Conservation (phyloP, 148 eudicot species). For the Pharnaceum exiguum region DNA sequence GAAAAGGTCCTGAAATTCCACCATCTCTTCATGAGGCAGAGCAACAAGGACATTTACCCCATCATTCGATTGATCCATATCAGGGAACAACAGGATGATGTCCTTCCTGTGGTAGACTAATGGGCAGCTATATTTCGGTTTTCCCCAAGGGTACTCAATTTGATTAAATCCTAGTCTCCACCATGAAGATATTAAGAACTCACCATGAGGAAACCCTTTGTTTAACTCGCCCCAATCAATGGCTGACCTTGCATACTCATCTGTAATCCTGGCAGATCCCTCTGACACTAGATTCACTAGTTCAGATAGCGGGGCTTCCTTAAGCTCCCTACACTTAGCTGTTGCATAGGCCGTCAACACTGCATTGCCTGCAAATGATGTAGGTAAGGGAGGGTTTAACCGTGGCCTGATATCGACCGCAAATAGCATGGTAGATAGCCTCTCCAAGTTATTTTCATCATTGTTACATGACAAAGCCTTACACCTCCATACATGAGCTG, state of each 20-base stretch:
- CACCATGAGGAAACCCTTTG: slow-evolving; percentile 85
- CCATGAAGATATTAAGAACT: slow-evolving; percentile 85
- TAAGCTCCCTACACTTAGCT: slow-evolving; percentile 41
- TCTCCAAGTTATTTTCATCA: slow-evolving; percentile 3
- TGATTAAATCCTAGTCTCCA: slow-evolving; percentile 83
- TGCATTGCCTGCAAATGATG: slow-evolving; percentile 66
- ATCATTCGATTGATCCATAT: slow-evolving; percentile 29
- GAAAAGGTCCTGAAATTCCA: slow-evolving; percentile 45
- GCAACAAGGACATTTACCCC: slow-evolving; percentile 79
- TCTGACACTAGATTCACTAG: slow-evolving; percentile 57
- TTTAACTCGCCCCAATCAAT: slow-evolving; percentile 81
- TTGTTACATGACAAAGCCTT: slow-evolving; percentile 52
- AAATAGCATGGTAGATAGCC: slow-evolving; percentile 49
- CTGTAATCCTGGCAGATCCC: slow-evolving; percentile 61
- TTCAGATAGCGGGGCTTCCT: slow-evolving; percentile 38
- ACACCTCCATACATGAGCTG: slow-evolving; percentile 80
- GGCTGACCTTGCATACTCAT: slow-evolving; percentile 71
- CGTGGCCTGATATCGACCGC: slow-evolving; percentile 69
- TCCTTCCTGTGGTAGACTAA: slow-evolving; percentile 77
- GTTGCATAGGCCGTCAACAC: slow-evolving; percentile 78
- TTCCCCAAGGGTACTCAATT: slow-evolving; percentile 88
- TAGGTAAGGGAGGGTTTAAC: slow-evolving; percentile 53
- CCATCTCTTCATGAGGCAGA: slow-evolving; percentile 74
- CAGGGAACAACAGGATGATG: slow-evolving; percentile 75
- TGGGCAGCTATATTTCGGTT: slow-evolving; percentile 83